A percentile compares a stretch with the other conserved stretches of the same genome.
Evolutionary conservation across 2,329 filamentous ascomycete genomes (phyloP).

Genomic region (Penicillium glabrum): DNA sequence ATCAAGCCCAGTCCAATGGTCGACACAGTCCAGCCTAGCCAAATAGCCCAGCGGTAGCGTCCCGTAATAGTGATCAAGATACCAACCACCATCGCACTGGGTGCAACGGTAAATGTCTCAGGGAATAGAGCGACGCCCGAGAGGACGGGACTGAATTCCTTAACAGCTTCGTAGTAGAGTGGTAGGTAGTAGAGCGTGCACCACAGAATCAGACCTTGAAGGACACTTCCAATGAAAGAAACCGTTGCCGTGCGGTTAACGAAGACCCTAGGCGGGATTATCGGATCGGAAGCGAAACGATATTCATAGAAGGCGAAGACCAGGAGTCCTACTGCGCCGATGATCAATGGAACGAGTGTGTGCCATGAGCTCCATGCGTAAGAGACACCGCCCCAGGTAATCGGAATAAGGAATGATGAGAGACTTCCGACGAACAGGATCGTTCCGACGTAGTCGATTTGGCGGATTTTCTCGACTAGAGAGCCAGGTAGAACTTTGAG

Average conservation of each 20-base stretch:
- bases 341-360: conserved; percentile 60
- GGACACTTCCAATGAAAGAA: conserved; percentile 53
- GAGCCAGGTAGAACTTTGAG: conserved; percentile 50
- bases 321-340: conserved; percentile 55
- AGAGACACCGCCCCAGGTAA: conserved; percentile 66
- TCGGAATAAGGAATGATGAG: conserved; percentile 60
- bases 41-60: conserved; percentile 61
- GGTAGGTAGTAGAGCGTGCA: conserved; percentile 57
- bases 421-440: conserved; percentile 60
- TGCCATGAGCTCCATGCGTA: conserved; percentile 64
- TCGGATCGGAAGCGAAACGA: conserved; percentile 51
- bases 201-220: conserved; percentile 56
- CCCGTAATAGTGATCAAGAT: conserved; percentile 54
- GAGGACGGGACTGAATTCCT: conserved; percentile 54
- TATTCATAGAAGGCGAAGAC: conserved; percentile 58
- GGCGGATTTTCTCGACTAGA: conserved; percentile 50
- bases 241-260: conserved; percentile 48
- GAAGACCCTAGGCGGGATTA: conserved; percentile 49
- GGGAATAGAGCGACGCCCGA: conserved; percentile 60
- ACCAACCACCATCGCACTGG: conserved; percentile 55
- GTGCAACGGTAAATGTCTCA: conserved; percentile 63
- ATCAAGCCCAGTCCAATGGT: conserved; percentile 58
- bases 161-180: conserved; percentile 46
- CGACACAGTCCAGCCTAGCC: conserved; percentile 61
- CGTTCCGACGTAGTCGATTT: conserved; percentile 65